Percentiles rank a stretch among this genome's conserved stretches.
Evolutionary conservation across 2,329 filamentous ascomycete species (phyloP).

Genomic region (Capronia americana): DNA sequence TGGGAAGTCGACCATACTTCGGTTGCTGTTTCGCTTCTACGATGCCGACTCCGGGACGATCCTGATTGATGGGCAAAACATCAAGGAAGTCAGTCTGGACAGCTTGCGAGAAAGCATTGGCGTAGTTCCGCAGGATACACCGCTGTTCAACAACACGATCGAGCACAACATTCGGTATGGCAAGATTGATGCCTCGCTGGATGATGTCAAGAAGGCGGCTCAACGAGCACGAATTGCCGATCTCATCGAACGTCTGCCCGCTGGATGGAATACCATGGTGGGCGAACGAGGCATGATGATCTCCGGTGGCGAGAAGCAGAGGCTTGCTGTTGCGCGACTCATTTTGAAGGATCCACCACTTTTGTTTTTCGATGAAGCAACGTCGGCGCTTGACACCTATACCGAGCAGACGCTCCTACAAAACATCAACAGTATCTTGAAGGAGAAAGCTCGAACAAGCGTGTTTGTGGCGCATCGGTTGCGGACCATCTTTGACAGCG

Average conservation of each 20-base stretch:
- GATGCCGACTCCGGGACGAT: constrained; percentile 86
- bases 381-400: constrained; percentile 83
- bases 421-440: constrained; percentile 91
- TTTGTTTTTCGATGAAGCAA: constrained; percentile 87
- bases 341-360: constrained; percentile 85
- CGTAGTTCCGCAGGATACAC: constrained; percentile 95
- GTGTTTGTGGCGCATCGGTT: constrained; percentile 94
- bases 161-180: constrained; percentile 96
- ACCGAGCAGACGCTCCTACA: constrained; percentile 86
- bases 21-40: constrained; percentile 92
- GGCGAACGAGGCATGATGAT: constrained; percentile 85
- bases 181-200: constrained; percentile 74
- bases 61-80: constrained; percentile 89
- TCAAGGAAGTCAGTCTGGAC: constrained; percentile 80
- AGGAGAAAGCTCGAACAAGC: constrained; percentile 85
- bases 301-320: constrained; percentile 88
- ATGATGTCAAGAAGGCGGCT: constrained; percentile 77
- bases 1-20: constrained; percentile 91
- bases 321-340: constrained; percentile 84
- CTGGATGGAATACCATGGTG: constrained; percentile 85
- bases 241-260: constrained; percentile 76
- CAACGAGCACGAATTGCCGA: constrained; percentile 84
- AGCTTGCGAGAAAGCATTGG: constrained; percentile 85
- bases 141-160: constrained; percentile 95
- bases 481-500: constrained; percentile 90